Base-by-base conservation (phyloP, 257 asterid genomes). In the Scutellaria minor region DNA sequence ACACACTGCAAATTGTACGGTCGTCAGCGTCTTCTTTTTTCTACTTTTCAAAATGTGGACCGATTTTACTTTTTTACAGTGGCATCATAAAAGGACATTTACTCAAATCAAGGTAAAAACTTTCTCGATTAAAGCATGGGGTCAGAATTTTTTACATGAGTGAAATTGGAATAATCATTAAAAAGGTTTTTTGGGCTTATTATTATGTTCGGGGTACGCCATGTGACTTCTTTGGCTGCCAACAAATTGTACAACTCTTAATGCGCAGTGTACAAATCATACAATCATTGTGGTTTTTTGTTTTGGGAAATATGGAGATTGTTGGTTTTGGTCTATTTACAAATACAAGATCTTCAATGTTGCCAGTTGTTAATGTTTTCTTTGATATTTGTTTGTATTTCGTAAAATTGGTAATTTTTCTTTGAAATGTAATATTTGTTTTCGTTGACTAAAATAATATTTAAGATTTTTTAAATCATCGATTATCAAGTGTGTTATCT, bases 1-100 rank as follows among this genome's bases (percentile, higher is more conserved):
- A 79, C 70, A 58, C 76, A 41, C 77, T 79, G 84, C 79, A 20
- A 42, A 6, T 1, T 42, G 84, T 79, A 81, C 88, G 76, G 78
- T 13, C 39, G 31, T 35, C 24, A 4, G 61, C 74, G 69, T 61
- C 84, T 80, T 73, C 83, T 80, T 66, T 77, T 79, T 71, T 27
- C 46, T 63, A 64, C 77, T 75, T 66, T 77, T 66, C 39, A 62
- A 46, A 47, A 45, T 18, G 50, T 54, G 59, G 67, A 66, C 78
- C 70, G 6, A 15, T 24, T 2, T 20, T 54, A 13, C 8, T 31
- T 31, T 13, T 55, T 78, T 18, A 37, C 64, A 12, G 27, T 44
- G 42, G 20, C 61, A 46, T 31, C 71, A 47, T 12, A 40, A 58
- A 68, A 61, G 55, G 35, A 14, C 54, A 13, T 57, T 58, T 70